Percentiles rank a stretch among this genome's conserved stretches.
phyloP scores from a whole-genome alignment of 2,329 filamentous ascomycete species.

The Alternaria conjuncta region DNA sequence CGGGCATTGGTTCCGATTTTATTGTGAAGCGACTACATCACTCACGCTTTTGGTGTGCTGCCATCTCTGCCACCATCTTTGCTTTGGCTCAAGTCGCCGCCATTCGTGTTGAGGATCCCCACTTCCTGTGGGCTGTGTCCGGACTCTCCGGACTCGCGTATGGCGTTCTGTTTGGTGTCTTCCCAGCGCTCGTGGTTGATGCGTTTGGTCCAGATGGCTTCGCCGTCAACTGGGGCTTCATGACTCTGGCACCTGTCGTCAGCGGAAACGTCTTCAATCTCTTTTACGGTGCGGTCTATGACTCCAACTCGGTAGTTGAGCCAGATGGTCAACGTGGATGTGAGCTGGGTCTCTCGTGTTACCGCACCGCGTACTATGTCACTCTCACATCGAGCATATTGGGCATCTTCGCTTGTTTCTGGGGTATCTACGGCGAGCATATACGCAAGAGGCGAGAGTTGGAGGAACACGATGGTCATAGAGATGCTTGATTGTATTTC shows the following conservation, averaged over 20 bases:
- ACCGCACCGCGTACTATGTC: conserved; percentile 78
- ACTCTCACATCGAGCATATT: conserved; percentile 75
- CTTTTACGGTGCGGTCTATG: conserved; percentile 84
- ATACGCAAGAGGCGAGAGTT: conserved; percentile 38
- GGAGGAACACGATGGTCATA: conserved; percentile 40
- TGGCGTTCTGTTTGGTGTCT: conserved; percentile 92
- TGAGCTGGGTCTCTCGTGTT: conserved; percentile 78
- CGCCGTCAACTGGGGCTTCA: conserved; percentile 94
- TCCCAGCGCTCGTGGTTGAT: conserved; percentile 84
- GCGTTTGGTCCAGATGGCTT: conserved; percentile 89
- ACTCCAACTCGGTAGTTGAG: conserved; percentile 74
- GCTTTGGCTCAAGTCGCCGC: conserved; percentile 79
- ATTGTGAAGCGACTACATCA: conserved; percentile 81
- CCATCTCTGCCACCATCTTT: conserved; percentile 79
- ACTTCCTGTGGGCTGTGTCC: conserved; percentile 78
- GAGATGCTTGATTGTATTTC: conserved; percentile 30
- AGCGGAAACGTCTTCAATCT: conserved; percentile 93
- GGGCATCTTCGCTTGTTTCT: conserved; percentile 73
- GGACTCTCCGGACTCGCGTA: conserved; percentile 87
- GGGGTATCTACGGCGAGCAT: conserved; percentile 69
- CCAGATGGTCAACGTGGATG: conserved; percentile 76
- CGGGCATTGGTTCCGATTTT: conserved; percentile 83
- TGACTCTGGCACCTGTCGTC: conserved; percentile 87
- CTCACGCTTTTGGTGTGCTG: conserved; percentile 90
- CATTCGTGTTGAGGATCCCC: conserved; percentile 76